These are phyloP conservation scores for Trichophyton equinum DNA, from an alignment of 2,329 filamentous ascomycete genomes.

Conservation along the genomic window DNA sequence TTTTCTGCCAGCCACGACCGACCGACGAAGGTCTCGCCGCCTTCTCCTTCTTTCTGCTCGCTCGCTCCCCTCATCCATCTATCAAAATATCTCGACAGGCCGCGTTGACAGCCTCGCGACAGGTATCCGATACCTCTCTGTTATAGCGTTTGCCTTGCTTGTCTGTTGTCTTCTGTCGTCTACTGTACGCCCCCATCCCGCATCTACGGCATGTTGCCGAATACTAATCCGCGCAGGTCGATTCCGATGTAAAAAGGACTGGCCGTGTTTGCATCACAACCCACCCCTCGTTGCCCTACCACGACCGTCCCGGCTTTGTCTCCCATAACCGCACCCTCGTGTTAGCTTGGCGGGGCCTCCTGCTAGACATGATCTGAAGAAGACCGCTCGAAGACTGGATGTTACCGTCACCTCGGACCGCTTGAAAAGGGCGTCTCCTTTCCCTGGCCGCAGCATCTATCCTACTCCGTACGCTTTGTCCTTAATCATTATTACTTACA, in stretches of 20 bases:
- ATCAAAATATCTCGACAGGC: neutral
- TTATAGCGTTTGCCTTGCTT: neutral
- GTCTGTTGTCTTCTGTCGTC: neutral
- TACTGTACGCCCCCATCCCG: neutral
- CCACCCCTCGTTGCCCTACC: neutral
- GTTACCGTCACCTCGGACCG: neutral
- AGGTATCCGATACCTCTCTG: neutral
- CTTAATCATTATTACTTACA: neutral
- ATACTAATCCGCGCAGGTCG: neutral
- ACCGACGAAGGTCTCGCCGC: neutral
- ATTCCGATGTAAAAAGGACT: neutral
- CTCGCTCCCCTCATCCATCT: neutral
- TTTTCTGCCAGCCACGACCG: slow-evolving; percentile 3
- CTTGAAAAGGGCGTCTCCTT: neutral
- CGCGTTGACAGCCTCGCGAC: neutral
- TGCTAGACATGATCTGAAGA: neutral
- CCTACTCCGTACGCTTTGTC: neutral
- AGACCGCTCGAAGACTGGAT: neutral
- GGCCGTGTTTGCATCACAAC: neutral
- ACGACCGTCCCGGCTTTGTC: neutral
- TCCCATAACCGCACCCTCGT: neutral
- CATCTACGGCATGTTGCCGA: neutral
- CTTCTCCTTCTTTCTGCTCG: neutral
- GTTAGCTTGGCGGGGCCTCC: neutral
- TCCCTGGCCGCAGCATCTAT: neutral